Conservation (phyloP, 441 rosid genomes). For the Corymbia calophylla region DNA sequence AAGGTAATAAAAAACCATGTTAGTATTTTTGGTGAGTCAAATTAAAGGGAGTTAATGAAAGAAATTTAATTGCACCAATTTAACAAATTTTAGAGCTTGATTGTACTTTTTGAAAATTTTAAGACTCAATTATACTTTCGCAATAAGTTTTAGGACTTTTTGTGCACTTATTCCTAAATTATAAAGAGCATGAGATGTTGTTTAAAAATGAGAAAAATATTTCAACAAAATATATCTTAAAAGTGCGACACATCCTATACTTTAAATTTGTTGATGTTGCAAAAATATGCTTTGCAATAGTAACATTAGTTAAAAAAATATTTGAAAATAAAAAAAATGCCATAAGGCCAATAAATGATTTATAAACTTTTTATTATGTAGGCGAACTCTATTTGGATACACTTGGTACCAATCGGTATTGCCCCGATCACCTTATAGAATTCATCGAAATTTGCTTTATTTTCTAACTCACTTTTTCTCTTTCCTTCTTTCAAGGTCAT, state of each 20-base stretch:
- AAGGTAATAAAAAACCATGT: background rate
- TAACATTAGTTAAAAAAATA: background rate
- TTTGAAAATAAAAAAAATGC: background rate
- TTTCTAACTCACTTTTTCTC: background rate
- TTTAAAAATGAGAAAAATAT: background rate
- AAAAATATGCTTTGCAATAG: background rate
- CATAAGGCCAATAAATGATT: background rate
- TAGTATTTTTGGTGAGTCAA: background rate
- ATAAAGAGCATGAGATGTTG: background rate
- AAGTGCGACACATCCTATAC: background rate
- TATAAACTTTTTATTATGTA: background rate
- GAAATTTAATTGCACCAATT: background rate
- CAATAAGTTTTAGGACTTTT: no score
- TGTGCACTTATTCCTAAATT: background rate
- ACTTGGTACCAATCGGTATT: background rate
- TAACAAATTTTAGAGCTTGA: background rate
- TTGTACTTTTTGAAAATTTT: background rate
- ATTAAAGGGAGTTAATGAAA: background rate
- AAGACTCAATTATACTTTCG: no score
- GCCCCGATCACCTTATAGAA: background rate
- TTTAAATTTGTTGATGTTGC: background rate
- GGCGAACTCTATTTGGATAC: background rate
- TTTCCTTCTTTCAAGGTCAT: background rate
- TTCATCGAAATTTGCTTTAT: background rate
- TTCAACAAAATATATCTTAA: background rate